Conservation (phyloP, 805 yeast genomes). For the Tetrapisispora nanseiensis region DNA sequence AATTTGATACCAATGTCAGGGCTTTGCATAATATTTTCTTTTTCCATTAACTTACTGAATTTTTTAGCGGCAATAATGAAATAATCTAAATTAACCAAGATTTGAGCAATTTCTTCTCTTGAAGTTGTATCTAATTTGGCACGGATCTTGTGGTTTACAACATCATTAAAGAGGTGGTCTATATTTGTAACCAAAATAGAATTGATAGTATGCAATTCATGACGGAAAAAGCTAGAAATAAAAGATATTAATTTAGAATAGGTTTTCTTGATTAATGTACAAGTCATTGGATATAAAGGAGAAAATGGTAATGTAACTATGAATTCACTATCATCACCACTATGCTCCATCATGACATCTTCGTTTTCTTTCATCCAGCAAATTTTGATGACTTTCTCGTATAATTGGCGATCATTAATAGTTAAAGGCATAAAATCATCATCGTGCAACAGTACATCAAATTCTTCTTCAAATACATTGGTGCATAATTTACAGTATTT, state of each 20-base stretch:
- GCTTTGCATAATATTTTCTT: conserved; percentile 27
- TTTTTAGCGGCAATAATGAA: conserved; percentile 68
- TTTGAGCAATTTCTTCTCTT: conserved; percentile 86
- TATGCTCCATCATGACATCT: conserved; percentile 8
- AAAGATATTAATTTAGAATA: conserved; percentile 57
- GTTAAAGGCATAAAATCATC: conserved; percentile 87
- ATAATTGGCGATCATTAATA: conserved; percentile 49
- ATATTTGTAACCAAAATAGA: conserved; percentile 49
- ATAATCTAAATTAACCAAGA: conserved; percentile 77
- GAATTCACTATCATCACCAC: conserved; percentile 28
- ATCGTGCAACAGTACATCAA: conserved; percentile 51
- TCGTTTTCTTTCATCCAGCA: conserved; percentile 58
- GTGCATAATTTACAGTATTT: conserved; percentile 50
- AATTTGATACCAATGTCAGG: conserved; percentile 36
- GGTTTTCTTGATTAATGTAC: conserved; percentile 61
- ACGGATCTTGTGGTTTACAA: conserved; percentile 56
- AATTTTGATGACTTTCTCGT: conserved; percentile 50
- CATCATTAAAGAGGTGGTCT: conserved; percentile 58
- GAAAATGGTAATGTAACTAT: conserved; percentile 78
- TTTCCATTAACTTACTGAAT: conserved; percentile 38
- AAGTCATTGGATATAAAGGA: conserved; percentile 76
- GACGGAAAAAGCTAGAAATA: conserved; percentile 54
- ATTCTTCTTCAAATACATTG: conserved; percentile 48
- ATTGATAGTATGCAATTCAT: conserved; percentile 49
- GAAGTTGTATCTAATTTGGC: conserved; percentile 58